Evolutionary conservation across 1,139 yeast species (phyloP).

Genomic region (Wickerhamomyces sp.): DNA sequence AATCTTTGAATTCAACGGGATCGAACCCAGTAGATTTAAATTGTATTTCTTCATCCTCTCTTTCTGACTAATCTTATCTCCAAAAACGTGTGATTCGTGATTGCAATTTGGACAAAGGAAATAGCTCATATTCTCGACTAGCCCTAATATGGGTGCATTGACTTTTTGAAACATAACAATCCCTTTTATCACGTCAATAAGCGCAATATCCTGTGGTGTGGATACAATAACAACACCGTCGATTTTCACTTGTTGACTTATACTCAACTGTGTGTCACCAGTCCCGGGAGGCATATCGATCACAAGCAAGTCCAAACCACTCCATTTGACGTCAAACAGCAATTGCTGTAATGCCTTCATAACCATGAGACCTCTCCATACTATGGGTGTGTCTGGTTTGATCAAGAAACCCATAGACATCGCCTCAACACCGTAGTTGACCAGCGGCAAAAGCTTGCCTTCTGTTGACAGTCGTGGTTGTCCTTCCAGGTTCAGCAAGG

Average conservation of each 20-base stretch:
- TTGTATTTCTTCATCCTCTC: slow-evolving; percentile 52
- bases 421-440: slow-evolving; percentile 74
- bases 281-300: slow-evolving; percentile 93
- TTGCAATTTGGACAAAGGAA: slow-evolving; percentile 71
- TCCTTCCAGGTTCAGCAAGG: slow-evolving; percentile 56
- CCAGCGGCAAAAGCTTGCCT: slow-evolving; percentile 62
- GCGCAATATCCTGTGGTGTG: slow-evolving; percentile 84
- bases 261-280: slow-evolving; percentile 80
- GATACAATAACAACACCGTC: slow-evolving; percentile 81
- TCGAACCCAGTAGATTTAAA: slow-evolving; percentile 53
- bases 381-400: slow-evolving; percentile 64
- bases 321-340: slow-evolving; percentile 79
- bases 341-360: slow-evolving; percentile 84
- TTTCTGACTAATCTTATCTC: slow-evolving; percentile 55
- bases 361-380: slow-evolving; percentile 85
- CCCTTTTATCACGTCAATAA: slow-evolving; percentile 78
- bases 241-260: slow-evolving; percentile 70
- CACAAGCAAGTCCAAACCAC: slow-evolving; percentile 61
- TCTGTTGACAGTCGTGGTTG: slow-evolving; percentile 55
- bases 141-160: slow-evolving; percentile 67
- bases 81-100: slow-evolving; percentile 74
- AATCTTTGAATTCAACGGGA: slow-evolving; percentile 64
- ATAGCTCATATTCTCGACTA: slow-evolving; percentile 82
- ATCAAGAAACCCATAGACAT: slow-evolving; percentile 90
- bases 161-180: slow-evolving; percentile 74